phyloP scores from a whole-genome alignment of 2,329 filamentous ascomycete genomes.

The Claviceps africana region DNA sequence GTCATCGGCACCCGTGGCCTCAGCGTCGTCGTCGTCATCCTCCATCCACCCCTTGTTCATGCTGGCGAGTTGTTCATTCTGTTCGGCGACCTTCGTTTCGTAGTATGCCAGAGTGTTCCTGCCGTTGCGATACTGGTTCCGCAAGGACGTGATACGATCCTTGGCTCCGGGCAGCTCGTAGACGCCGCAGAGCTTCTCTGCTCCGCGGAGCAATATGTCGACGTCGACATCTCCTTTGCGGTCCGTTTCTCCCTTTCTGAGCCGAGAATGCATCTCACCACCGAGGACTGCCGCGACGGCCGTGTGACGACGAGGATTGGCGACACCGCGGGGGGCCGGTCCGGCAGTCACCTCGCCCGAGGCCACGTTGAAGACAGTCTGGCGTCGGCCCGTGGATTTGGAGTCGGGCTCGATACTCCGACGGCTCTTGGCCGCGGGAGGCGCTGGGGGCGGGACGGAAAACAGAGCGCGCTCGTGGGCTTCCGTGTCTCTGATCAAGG shows the following conservation, averaged over 20 bases:
- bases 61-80: constrained; percentile 56
- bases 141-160: constrained; percentile 60
- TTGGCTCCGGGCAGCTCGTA: constrained; percentile 70
- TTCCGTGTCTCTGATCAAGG: constrained; percentile 89
- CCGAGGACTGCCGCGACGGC: constrained; percentile 85
- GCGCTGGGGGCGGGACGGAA: constrained; percentile 67
- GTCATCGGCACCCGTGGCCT: constrained; percentile 38
- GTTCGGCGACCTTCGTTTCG: constrained; percentile 64
- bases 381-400: constrained; percentile 32
- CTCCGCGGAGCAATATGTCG: constrained; percentile 68
- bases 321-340: constrained; percentile 29
- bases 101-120: constrained; percentile 64
- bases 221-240: constrained; percentile 64
- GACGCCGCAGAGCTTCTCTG: constrained; percentile 78
- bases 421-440: constrained; percentile 27
- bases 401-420: constrained; percentile 24
- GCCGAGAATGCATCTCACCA: constrained; percentile 70
- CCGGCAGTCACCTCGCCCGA: constrained; percentile 48
- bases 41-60: constrained; percentile 54
- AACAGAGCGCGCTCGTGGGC: constrained; percentile 89
- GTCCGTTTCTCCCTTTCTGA: constrained; percentile 42
- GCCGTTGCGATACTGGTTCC: constrained; percentile 57
- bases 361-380: constrained; percentile 53
- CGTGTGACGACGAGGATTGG: constrained; percentile 54
- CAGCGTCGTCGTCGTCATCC: constrained; percentile 40